phyloP scores from a whole-genome alignment of 1,284 basidiomycete genomes.

The Ustilago shanxiensis region DNA sequence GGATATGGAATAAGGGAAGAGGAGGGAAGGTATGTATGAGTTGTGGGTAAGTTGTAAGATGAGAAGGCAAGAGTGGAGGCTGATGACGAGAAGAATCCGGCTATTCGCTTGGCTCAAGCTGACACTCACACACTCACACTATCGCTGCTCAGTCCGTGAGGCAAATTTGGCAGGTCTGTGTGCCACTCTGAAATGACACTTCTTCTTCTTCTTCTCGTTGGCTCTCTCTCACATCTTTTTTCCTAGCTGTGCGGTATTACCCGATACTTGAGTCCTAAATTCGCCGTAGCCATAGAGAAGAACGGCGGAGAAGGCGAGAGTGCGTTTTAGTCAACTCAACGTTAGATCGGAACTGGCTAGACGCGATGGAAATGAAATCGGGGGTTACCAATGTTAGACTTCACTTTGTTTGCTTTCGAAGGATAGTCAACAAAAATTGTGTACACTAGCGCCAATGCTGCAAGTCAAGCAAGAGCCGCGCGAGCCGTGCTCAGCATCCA shows the following conservation, averaged over 20 bases:
- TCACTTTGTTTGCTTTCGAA: background rate
- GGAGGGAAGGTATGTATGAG: background rate
- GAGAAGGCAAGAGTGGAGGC: constrained; percentile 11
- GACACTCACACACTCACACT: background rate
- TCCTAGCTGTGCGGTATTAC: constrained; percentile 2
- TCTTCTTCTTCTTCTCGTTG: background rate
- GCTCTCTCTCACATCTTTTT: background rate
- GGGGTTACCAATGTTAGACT: background rate
- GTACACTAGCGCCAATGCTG: background rate
- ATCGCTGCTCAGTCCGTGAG: background rate
- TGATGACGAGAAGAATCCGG: constrained; percentile 2
- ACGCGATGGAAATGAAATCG: background rate
- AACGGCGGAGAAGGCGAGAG: constrained; percentile 9
- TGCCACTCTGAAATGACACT: background rate
- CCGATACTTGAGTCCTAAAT: constrained; percentile 3
- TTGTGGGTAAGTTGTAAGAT: background rate
- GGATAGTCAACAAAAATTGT: too few relatives aligned
- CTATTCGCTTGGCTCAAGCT: too few relatives aligned
- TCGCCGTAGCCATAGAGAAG: constrained; percentile 6
- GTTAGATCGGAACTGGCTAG: background rate
- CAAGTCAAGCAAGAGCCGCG: constrained; percentile 1
- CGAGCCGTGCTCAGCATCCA: background rate
- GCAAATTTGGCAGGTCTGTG: background rate
- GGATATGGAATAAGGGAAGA: background rate
- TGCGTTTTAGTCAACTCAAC: background rate